These are phyloP conservation scores for Mortierella sp. DNA, from an alignment of 371 early-diverging fungal species.

Conservation along the genomic window DNA sequence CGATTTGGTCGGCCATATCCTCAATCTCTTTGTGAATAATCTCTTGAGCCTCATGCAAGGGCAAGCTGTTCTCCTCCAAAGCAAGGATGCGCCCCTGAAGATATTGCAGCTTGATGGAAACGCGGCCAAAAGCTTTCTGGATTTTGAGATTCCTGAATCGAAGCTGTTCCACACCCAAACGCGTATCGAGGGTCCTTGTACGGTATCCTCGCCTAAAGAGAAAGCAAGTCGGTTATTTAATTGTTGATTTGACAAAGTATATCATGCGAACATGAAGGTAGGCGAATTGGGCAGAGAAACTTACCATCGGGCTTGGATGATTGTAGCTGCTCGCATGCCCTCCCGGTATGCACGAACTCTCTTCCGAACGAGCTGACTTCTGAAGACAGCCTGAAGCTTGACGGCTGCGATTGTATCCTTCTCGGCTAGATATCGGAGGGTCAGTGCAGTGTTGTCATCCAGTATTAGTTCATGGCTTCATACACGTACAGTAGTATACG, in stretches of 20 bases:
- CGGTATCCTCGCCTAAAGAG: conserved; percentile 50
- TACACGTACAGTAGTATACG: neutral
- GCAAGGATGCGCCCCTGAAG: conserved; percentile 47
- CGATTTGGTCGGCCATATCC: conserved; percentile 50
- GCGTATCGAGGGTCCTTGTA: conserved; percentile 46
- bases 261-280: neutral
- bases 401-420: conserved; percentile 48
- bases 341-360: conserved; percentile 33
- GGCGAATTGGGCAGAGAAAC: neutral
- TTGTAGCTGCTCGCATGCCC: conserved; percentile 46
- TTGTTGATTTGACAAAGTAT: neutral
- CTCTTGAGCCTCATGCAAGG: conserved; percentile 46
- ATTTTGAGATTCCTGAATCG: conserved; percentile 53
- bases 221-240: neutral
- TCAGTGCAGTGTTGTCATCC: neutral
- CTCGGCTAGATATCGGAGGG: conserved; percentile 24
- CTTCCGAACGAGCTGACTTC: conserved; percentile 35
- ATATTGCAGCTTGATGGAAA: conserved; percentile 51
- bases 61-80: conserved; percentile 43
- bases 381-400: conserved; percentile 46
- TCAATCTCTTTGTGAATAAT: conserved; percentile 49
- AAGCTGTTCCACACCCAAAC: conserved; percentile 46
- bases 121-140: conserved; percentile 53
- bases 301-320: conserved; percentile 51
- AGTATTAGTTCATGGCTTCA: neutral